These are phyloP conservation scores for Pichia californica DNA, from an alignment of 805 yeast species.

Conservation along the genomic window DNA sequence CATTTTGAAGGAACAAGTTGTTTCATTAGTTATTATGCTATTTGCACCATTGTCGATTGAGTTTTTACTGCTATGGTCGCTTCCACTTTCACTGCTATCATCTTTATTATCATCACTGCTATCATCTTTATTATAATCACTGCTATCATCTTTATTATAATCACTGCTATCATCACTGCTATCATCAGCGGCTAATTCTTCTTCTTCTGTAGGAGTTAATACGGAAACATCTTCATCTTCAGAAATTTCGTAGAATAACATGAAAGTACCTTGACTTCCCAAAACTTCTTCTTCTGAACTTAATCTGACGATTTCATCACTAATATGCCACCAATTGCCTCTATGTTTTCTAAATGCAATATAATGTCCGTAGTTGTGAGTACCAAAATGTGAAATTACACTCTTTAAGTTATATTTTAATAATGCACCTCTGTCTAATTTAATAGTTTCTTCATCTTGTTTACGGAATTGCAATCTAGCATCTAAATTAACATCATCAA, in stretches of 20 bases:
- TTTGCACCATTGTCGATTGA: not conserved
- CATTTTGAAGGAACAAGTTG: not conserved
- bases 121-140: not conserved
- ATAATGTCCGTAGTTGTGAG: conserved; percentile 97
- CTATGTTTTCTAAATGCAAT: conserved; percentile 77
- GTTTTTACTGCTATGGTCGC: not conserved
- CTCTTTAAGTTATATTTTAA: conserved; percentile 70
- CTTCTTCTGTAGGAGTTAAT: too few relatives aligned
- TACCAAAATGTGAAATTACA: conserved; percentile 88
- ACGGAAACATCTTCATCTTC: too few relatives aligned
- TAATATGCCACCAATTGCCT: conserved; percentile 92
- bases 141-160: not conserved
- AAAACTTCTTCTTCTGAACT: conserved; percentile 78
- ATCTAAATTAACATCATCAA: conserved; percentile 67
- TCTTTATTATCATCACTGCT: not conserved
- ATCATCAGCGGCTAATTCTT: conserved; percentile 8
- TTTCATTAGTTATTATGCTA: not conserved
- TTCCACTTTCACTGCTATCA: conserved; percentile 2
- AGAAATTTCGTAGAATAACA: conserved; percentile 76
- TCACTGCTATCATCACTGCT: conserved; percentile 1
- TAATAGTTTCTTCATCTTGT: conserved; percentile 36
- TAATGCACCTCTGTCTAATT: not conserved
- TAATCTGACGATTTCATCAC: conserved; percentile 81
- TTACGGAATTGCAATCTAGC: conserved; percentile 72
- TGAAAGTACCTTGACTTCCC: conserved; percentile 79